Conservation (phyloP, 164 flowering plant species). For the Annona cherimola region DNA sequence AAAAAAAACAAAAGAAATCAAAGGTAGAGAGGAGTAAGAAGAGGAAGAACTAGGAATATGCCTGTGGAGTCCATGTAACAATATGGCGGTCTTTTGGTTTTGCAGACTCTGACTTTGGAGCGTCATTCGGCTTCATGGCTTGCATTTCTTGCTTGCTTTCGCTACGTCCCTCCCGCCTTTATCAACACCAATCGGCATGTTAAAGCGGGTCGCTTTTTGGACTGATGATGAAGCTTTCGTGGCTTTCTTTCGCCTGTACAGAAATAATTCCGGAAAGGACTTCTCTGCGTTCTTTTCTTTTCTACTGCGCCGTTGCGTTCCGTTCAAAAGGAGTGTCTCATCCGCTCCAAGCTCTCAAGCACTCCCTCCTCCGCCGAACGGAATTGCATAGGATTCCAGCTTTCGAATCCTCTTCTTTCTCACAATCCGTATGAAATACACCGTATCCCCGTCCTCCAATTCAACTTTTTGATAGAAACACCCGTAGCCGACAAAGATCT, state of each 20-base stretch:
- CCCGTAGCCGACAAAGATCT: neutral
- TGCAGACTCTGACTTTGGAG: slow-evolving; percentile 3
- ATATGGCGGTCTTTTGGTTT: slow-evolving; percentile 77
- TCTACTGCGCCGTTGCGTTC: slow-evolving; percentile 16
- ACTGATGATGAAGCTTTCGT: slow-evolving; percentile 5
- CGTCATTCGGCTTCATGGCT: slow-evolving; percentile 27
- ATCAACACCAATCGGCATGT: slow-evolving; percentile 43
- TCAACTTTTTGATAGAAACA: neutral
- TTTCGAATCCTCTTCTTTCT: neutral
- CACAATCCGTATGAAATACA: neutral
- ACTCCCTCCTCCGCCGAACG: neutral
- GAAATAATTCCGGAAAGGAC: too few relatives aligned
- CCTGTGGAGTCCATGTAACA: slow-evolving; percentile 90
- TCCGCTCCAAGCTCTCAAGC: slow-evolving; percentile 1
- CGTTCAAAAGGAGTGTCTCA: slow-evolving; percentile 18
- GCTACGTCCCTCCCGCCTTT: slow-evolving; percentile 27
- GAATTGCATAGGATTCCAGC: neutral
- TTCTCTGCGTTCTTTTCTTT: neutral
- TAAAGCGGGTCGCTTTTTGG: slow-evolving; percentile 22
- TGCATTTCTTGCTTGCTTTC: slow-evolving; percentile 14
- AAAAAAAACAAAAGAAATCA: neutral
- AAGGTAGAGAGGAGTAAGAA: neutral
- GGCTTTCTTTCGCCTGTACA: slow-evolving; percentile 11
- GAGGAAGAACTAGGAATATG: slow-evolving; percentile 10
- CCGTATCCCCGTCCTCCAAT: neutral